phyloP scores from a whole-genome alignment of 495 filamentous ascomycete genomes.

The Lasiosphaeria miniovina region DNA sequence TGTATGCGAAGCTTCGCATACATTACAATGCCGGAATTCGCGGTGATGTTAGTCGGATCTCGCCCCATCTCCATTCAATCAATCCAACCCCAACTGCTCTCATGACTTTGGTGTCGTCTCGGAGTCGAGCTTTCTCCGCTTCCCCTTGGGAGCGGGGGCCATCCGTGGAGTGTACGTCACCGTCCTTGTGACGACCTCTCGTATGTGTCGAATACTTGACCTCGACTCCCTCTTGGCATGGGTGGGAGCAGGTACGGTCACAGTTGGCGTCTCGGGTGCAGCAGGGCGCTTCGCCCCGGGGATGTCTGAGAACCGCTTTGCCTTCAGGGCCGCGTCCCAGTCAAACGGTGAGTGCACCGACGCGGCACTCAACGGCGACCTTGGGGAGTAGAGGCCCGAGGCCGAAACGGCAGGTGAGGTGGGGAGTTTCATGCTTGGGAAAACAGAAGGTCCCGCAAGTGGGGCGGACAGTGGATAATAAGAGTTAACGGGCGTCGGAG shows the following conservation, averaged over 20 bases:
- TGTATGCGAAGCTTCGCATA: slow-evolving; percentile 2
- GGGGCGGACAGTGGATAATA: slow-evolving; percentile 57
- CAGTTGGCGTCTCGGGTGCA: slow-evolving; percentile 29
- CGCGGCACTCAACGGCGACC: slow-evolving; percentile 50
- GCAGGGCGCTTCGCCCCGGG: slow-evolving; percentile 33
- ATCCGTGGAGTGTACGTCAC: slow-evolving; percentile 71
- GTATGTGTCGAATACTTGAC: slow-evolving; percentile 54
- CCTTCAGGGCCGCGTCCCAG: slow-evolving; percentile 57
- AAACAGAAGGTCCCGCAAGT: slow-evolving; percentile 43
- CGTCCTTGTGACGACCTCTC: slow-evolving; percentile 71
- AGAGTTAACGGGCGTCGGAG: slow-evolving; percentile 43
- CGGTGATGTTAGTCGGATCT: not conserved
- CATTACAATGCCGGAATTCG: slow-evolving; percentile 6
- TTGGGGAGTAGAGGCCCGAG: slow-evolving; percentile 39
- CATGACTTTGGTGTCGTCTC: slow-evolving; percentile 31
- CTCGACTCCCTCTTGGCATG: slow-evolving; percentile 41
- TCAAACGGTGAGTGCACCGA: slow-evolving; percentile 58
- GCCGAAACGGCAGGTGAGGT: slow-evolving; percentile 56
- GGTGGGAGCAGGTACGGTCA: slow-evolving; percentile 5
- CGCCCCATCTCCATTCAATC: slow-evolving; percentile 1
- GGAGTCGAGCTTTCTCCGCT: slow-evolving; percentile 66
- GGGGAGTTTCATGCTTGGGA: slow-evolving; percentile 57
- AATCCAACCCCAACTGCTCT: slow-evolving; percentile 1
- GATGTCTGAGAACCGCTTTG: slow-evolving; percentile 45
- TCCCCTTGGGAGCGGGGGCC: slow-evolving; percentile 71